Evolutionary conservation across 1,284 basidiomycete genomes (phyloP), one percentile per base, ranked within the genome.

Genomic region (Calocybe gambosa): DNA sequence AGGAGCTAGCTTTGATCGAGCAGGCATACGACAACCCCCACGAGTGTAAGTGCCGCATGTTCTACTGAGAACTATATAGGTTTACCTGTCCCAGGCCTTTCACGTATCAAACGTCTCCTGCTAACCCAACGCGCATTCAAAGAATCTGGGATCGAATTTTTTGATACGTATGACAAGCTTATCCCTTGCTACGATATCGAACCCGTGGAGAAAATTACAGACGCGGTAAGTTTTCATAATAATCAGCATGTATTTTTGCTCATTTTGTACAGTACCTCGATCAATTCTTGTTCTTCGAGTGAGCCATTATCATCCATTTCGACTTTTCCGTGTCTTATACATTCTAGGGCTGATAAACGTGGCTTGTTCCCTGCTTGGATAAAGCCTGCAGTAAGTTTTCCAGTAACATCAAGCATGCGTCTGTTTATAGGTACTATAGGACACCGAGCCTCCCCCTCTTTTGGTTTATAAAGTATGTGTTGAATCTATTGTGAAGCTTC

Each of bases 171-270:
- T 61, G 93, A 96, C 74, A 96, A 94, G 66, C 81, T 97, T 57
- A 96, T 97, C 58, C 93, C 93, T 18, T 95, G 92, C 62, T 97
- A 98, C 64, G 94, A 97, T 60, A 96, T 98, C 52, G 93, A 97
- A 64, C 93, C 94, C 0, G 91, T 98, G 18, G 94, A 98, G 73
- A 97, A 98, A 80, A 95, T 97, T 53, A 97, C 93, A 18, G 94
- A 96, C 65, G 93, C 93, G 19, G 82, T 86, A 54, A 61, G 82
- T 73, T 10, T 35, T 15, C n/a, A n/a, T n/a, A n/a, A n/a, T n/a
- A n/a, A n/a, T n/a, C n/a, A n/a, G n/a, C n/a, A n/a, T n/a, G n/a
- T n/a, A n/a, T 23, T 38, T 46, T 5, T 12, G 10, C 45, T 38
- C 39, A n/a, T 54, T 67, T 15, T 68, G 57, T 34, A 47, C 53